Evolutionary conservation across 768 basidiomycete species (phyloP), one percentile per base, ranked within the genome.

Genomic region (Termitomyces sp.): DNA sequence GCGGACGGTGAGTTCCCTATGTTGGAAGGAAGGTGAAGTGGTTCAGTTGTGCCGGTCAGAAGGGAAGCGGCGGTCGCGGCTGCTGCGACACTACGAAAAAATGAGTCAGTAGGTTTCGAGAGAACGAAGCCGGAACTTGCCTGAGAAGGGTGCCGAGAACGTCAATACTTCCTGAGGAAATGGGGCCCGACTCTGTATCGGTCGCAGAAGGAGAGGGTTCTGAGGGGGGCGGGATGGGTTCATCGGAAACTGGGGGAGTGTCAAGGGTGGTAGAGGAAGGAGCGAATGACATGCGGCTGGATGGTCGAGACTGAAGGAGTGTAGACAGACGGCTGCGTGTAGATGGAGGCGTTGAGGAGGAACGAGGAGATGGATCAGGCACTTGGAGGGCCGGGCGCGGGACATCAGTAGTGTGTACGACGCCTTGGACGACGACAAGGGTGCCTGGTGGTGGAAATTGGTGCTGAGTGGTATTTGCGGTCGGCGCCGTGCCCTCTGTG

Each of bases 61-160:
- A 92, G 80, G 3, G 92, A 94, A 8, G 90, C 91, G 1, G 92
- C 92, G 1, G 92, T 93, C n/a, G 92, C 92, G 10, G 92, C 90
- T n/a, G 92, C 91, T 4, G 92, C 92, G 37, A 94, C 92, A 66
- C 92, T 91, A 63, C 53, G 70, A 10, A 53, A 8, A 57, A 54
- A 47, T 11, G 6, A 29, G 17, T 32, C 7, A 56, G 10, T 12
- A 20, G 42, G 11, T 55, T 56, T 50, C 15, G 51, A 59, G 62
- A 20, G 53, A 54, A 59, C 53, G 38, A 58, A 56, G 37, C 45
- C 20, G 45, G 36, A 3, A 74, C 81, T 52, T 68, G 90, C 91
- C 91, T 92, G 37, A 93, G 77, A 15, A 93, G 72, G n/a, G 91
- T 92, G 29, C 91, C 91, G 34, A 93, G 75, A 11, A 93, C 89